These are phyloP conservation scores for Cucurbita maxima DNA, from an alignment of 306 rosid species.

Conservation along the genomic window DNA sequence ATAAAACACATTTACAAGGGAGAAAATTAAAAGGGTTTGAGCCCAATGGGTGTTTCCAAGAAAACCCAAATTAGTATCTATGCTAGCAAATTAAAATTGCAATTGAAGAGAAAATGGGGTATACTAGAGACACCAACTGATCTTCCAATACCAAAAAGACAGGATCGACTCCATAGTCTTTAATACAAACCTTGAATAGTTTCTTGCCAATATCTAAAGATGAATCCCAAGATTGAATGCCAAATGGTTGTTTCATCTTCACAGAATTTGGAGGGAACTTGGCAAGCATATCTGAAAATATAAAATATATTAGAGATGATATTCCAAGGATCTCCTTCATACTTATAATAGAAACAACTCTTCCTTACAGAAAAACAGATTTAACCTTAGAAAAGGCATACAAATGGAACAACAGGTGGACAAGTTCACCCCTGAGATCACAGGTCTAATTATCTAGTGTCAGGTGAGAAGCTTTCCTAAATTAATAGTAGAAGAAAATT, in stretches of 20 bases:
- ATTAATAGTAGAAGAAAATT: background rate
- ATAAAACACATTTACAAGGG: background rate
- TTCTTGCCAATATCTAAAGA: constrained; percentile 71
- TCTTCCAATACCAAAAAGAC: background rate
- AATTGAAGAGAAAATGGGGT: background rate
- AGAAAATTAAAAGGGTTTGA: background rate
- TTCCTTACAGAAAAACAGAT: background rate
- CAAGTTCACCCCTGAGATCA: background rate
- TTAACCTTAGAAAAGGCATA: background rate
- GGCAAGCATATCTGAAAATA: constrained; percentile 49
- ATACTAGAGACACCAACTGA: background rate
- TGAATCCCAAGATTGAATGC: constrained; percentile 79
- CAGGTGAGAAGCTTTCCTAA: background rate
- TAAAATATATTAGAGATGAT: constrained; percentile 10
- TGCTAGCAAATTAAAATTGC: background rate
- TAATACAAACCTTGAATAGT: constrained; percentile 63
- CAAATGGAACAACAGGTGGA: background rate
- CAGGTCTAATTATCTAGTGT: background rate
- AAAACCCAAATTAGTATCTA: background rate
- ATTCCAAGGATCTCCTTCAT: constrained; percentile 8
- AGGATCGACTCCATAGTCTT: background rate
- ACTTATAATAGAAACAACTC: background rate
- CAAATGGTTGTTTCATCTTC: constrained; percentile 82
- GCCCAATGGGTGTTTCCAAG: background rate
- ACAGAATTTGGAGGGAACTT: constrained; percentile 77